A percentile compares a stretch with the other conserved stretches of the same genome.
phyloP scores from a whole-genome alignment of 2,329 filamentous ascomycete species.

The Myotisia sp. region DNA sequence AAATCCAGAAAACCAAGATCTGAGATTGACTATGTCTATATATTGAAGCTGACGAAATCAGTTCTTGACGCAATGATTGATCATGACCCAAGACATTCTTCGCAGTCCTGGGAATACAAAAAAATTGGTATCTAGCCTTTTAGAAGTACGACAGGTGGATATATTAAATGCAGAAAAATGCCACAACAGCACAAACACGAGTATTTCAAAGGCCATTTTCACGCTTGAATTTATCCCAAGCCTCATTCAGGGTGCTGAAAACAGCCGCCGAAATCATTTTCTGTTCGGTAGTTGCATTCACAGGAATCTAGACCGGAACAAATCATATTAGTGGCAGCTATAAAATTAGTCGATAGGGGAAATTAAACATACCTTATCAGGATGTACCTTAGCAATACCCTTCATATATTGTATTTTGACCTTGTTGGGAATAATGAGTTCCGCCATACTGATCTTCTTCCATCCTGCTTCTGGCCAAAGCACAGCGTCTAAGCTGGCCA shows the following conservation, averaged over 20 bases:
- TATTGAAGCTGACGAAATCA: too few species aligned
- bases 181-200: neutral
- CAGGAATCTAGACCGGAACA: constrained; percentile 40
- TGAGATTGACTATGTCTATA: too few species aligned
- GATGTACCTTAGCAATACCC: constrained; percentile 95
- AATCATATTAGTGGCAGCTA: neutral
- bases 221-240: constrained; percentile 54
- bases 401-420: constrained; percentile 99
- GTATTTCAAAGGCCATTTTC: constrained; percentile 46
- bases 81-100: too few species aligned
- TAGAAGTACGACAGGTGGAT: neutral
- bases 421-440: constrained; percentile 81
- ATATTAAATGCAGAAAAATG: constrained; percentile 1
- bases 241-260: constrained; percentile 51
- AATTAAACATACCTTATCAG: constrained; percentile 68
- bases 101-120: too few species aligned
- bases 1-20: too few species aligned
- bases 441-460: constrained; percentile 93
- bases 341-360: neutral
- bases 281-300: constrained; percentile 51
- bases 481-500: constrained; percentile 75
- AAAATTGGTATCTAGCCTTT: constrained; percentile 3
- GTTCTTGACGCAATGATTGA: too few species aligned
- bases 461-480: constrained; percentile 86
- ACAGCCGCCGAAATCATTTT: constrained; percentile 52